Evolutionary conservation across 2,329 filamentous ascomycete genomes (phyloP).

Genomic region (Aaosphaeria arxii): DNA sequence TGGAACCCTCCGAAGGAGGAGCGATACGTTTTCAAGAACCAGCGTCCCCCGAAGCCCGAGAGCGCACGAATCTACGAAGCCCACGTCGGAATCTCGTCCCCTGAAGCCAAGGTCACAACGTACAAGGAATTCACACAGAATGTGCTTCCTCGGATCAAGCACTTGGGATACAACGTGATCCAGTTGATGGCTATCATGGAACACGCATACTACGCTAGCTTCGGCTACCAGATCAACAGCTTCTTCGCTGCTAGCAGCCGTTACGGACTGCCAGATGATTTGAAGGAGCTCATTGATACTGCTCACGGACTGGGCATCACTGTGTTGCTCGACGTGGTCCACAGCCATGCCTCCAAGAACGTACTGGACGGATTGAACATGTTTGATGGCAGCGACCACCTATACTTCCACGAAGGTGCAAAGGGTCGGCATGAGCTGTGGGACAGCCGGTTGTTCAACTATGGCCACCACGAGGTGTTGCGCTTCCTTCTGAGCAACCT

Average conservation of each 20-base stretch:
- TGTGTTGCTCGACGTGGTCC: constrained; percentile 91
- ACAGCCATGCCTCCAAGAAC: constrained; percentile 98
- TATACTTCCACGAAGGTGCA: constrained; percentile 87
- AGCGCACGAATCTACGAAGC: constrained; percentile 96
- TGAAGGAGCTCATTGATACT: constrained; percentile 95
- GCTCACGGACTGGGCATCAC: constrained; percentile 88
- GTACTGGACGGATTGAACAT: constrained; percentile 91
- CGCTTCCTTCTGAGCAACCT: constrained; percentile 95
- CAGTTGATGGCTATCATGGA: constrained; percentile 99
- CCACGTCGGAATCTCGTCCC: constrained; percentile 96
- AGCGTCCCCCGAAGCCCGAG: constrained; percentile 74
- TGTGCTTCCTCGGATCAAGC: constrained; percentile 86
- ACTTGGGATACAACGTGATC: constrained; percentile 93
- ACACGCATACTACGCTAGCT: constrained; percentile 98
- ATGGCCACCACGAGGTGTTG: constrained; percentile 88
- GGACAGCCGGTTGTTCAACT: constrained; percentile 98
- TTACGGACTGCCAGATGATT: constrained; percentile 87
- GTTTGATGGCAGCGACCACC: constrained; percentile 92
- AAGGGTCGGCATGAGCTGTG: constrained; percentile 89
- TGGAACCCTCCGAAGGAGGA: constrained; percentile 86
- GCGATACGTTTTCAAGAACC: constrained; percentile 80
- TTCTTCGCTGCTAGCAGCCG: constrained; percentile 97
- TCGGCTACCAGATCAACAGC: constrained; percentile 97
- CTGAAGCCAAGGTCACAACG: constrained; percentile 81
- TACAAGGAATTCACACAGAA: constrained; percentile 97